Base-by-base conservation (phyloP, 2,329 filamentous ascomycete genomes). In the Tolypocladium album region DNA sequence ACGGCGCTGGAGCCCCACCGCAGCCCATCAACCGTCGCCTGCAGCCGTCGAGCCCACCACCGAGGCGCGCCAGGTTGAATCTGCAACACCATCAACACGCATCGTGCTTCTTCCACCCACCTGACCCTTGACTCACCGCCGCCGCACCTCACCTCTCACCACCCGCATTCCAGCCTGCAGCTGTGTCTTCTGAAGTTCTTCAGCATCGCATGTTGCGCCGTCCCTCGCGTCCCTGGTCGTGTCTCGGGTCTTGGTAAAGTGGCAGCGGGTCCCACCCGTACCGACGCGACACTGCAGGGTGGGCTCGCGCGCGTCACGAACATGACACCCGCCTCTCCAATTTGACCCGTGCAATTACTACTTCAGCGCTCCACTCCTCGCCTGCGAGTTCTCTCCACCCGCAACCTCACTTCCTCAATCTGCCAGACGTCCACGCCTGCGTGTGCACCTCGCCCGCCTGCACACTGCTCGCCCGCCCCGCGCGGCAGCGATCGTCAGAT, bases 301-400 rank as follows among this genome's bases (percentile, higher is more conserved):
- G 62, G n/a, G 57, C 47, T 59, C 60, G 62, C 65, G 70, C 71
- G 71, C 70, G 72, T 75, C 73, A 75, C 72, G 73, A 72, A 68
- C 67, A 74, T 72, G 69, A 71, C 70, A 68, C 72, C 72, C 63
- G 71, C 71, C 71, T 70, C 70, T 66, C 66, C 61, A 67, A 65
- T 72, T 71, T 69, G 66, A 72, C 17, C 31, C 31, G 31, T 22
- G 13, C 31, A 52, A 22, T 55, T 22, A 2, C 31, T 31, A 34
- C 31, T 64, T 64, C 42, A 36, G 36, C n/a, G 24, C 58, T 38
- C 57, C 64, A 64, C 65, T 62, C 63, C 64, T 55, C 61, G 63
- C 50, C 58, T 42, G 40, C 53, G 58, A 59, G 38, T 58, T 20
- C 39, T 55, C 58, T 45, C 42, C 56, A 58, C 57, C 40, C 45